phyloP scores from a whole-genome alignment of 331 rosid species.

The Erythrophleum ivorense region DNA sequence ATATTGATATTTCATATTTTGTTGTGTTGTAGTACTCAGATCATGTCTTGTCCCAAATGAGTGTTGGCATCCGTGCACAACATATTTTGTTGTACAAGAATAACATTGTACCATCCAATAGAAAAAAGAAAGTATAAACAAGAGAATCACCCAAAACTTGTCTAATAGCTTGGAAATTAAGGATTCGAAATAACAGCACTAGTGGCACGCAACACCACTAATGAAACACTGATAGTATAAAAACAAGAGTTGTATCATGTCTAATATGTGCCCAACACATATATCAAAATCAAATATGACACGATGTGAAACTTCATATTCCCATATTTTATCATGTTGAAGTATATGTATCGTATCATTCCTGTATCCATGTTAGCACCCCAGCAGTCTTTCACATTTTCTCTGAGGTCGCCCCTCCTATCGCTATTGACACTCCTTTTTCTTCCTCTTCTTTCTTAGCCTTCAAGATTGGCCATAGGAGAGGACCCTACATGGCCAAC shows the following conservation, averaged over 20 bases:
- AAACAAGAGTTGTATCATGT: background rate
- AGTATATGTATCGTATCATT: background rate
- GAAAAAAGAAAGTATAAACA: background rate
- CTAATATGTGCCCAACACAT: background rate
- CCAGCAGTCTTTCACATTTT: constrained; percentile 39
- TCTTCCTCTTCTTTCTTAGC: constrained; percentile 38
- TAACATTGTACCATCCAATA: background rate
- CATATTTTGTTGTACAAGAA: background rate
- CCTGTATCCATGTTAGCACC: constrained; percentile 34
- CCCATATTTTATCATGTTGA: background rate
- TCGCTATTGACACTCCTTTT: background rate
- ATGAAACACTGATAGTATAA: background rate
- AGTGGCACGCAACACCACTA: background rate
- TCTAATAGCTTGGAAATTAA: background rate
- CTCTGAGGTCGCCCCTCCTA: constrained; percentile 40
- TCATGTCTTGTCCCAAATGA: too few species aligned
- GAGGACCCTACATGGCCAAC: constrained; percentile 61
- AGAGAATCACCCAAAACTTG: background rate
- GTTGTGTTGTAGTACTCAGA: too few species aligned
- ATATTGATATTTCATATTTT: too few species aligned
- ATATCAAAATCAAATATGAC: background rate
- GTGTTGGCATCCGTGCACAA: too few species aligned
- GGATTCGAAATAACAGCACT: background rate
- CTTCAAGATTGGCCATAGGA: constrained; percentile 48
- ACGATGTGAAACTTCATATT: background rate